Percentiles rank a stretch among this genome's conserved stretches.
Conservation (phyloP, 1,284 basidiomycete genomes). For the Trichosporon coremiiforme region DNA sequence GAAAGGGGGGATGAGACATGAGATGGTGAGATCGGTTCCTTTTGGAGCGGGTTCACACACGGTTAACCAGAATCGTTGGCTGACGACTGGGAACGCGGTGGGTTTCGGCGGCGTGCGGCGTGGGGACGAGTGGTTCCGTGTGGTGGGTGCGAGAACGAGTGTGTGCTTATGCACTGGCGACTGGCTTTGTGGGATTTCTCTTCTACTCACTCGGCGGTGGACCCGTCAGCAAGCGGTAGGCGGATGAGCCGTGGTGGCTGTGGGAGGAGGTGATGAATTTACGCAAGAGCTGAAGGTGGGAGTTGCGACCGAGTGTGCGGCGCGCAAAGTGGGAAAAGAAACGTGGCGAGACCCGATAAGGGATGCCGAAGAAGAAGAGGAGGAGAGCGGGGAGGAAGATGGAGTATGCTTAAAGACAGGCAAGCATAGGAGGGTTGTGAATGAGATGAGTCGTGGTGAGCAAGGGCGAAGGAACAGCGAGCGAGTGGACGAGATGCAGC, state of each 20-base stretch:
- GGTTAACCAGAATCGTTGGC: no score
- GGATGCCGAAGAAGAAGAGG: neutral
- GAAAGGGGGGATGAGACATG: conserved; percentile 4
- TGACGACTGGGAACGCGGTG: conserved; percentile 1
- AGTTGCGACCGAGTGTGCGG: neutral
- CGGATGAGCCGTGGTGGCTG: neutral
- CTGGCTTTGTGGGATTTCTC: no score
- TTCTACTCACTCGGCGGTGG: neutral
- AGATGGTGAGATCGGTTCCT: conserved; percentile 9
- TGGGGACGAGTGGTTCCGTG: neutral
- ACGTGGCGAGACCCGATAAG: neutral
- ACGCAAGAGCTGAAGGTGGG: neutral
- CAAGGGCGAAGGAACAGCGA: neutral
- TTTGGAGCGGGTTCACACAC: conserved; percentile 14
- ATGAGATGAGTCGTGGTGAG: neutral
- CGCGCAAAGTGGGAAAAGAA: neutral
- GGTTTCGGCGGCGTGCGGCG: neutral
- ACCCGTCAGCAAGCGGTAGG: neutral
- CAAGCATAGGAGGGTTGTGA: neutral
- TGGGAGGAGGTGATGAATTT: conserved; percentile 5
- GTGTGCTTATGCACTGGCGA: neutral
- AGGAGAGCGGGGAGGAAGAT: neutral
- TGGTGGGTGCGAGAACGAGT: neutral
- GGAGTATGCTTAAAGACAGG: neutral
- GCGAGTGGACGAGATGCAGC: neutral